phyloP scores from a whole-genome alignment of 176 grass and related monocot species.

The Pontederia paniculata region DNA sequence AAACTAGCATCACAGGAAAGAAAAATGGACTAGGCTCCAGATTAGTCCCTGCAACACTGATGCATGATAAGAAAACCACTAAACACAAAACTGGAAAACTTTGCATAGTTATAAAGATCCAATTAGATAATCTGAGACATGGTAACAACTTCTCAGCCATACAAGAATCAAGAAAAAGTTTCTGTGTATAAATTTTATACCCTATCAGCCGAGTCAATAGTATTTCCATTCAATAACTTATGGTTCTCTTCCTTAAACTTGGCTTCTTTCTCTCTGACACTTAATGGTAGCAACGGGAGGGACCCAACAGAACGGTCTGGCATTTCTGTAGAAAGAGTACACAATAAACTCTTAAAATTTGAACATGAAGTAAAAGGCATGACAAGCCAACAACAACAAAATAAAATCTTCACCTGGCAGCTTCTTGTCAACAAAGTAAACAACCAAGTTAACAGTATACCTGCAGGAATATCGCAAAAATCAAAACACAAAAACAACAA shows the following conservation, averaged over 20 bases:
- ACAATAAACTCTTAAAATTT: neutral
- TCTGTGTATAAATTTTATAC: conserved; percentile 19
- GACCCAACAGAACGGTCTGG: conserved; percentile 59
- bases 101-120: neutral
- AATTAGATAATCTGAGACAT: neutral
- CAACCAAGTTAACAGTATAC: conserved; percentile 95
- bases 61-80: too few relatives aligned
- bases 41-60: too few relatives aligned
- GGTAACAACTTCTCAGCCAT: neutral
- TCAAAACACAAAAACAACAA: neutral
- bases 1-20: too few relatives aligned
- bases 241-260: conserved; percentile 50
- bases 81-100: too few relatives aligned
- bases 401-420: conserved; percentile 42
- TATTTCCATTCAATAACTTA: conserved; percentile 62
- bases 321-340: conserved; percentile 50
- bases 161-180: neutral
- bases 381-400: neutral
- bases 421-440: conserved; percentile 84
- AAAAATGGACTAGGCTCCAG: too few relatives aligned
- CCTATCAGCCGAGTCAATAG: conserved; percentile 49
- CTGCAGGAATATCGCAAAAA: conserved; percentile 21
- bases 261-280: conserved; percentile 60
- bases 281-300: conserved; percentile 51
- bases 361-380: neutral